These are phyloP conservation scores for Cadophora sp. DNA, from an alignment of 2,329 filamentous ascomycete genomes.

Conservation along the genomic window DNA sequence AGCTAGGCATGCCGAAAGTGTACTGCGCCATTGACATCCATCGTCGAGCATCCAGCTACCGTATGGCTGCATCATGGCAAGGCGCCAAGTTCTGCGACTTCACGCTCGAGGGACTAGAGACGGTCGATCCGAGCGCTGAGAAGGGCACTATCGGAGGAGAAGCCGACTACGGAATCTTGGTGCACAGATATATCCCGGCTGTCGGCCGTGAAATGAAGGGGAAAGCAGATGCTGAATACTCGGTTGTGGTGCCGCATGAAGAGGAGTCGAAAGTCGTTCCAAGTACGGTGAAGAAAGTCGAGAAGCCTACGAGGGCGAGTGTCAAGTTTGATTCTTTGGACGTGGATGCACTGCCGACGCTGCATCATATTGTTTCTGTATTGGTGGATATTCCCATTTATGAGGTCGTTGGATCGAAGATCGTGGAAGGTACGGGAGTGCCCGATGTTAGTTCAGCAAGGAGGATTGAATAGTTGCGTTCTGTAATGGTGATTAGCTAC, in stretches of 20 bases:
- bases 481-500: not conserved
- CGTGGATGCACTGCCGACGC: not conserved
- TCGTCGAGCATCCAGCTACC: conserved; percentile 61
- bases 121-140: conserved; percentile 27
- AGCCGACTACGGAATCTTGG: conserved; percentile 52
- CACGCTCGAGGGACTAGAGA: conserved; percentile 45
- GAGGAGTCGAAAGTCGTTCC: not conserved
- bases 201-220: conserved; percentile 42
- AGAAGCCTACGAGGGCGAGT: not conserved
- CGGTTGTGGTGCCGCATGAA: not conserved
- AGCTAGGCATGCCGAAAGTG: not conserved
- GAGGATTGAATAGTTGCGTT: not conserved
- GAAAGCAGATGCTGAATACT: not conserved
- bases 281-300: not conserved
- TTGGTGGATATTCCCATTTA: not conserved
- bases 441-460: not conserved
- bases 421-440: not conserved
- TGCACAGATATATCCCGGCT: conserved; percentile 63
- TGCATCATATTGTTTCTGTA: not conserved
- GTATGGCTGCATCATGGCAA: conserved; percentile 48
- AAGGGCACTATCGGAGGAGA: conserved; percentile 44
- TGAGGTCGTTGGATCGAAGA: not conserved
- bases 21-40: conserved; percentile 49
- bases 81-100: conserved; percentile 51
- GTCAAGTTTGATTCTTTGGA: not conserved